Percentiles rank a stretch among this genome's conserved stretches.
phyloP scores from a whole-genome alignment of 495 filamentous ascomycete genomes.

The Trichoderma virens region DNA sequence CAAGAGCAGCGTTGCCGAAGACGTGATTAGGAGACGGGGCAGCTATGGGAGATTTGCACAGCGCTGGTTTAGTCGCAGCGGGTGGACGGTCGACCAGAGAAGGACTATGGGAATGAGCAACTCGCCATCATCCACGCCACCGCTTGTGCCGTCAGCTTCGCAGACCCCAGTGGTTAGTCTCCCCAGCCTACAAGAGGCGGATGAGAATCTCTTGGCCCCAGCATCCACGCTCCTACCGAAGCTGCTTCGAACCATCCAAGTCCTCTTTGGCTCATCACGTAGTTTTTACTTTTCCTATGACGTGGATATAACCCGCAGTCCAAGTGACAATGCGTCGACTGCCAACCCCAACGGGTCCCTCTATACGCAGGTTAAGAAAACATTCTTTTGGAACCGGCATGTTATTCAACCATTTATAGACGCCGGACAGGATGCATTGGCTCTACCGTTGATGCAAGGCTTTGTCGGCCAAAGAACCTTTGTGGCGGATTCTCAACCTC shows the following conservation, averaged over 20 bases:
- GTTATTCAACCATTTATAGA: conserved; percentile 68
- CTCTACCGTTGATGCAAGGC: conserved; percentile 84
- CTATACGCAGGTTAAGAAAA: conserved; percentile 63
- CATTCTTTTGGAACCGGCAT: conserved; percentile 86
- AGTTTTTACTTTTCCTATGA: conserved; percentile 96
- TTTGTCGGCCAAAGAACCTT: conserved; percentile 89
- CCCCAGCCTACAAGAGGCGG: background rate
- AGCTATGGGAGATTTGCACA: conserved; percentile 82
- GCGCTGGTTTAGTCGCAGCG: conserved; percentile 79
- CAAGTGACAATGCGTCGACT: conserved; percentile 37
- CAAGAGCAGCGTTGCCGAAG: conserved; percentile 60
- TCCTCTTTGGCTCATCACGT: conserved; percentile 66
- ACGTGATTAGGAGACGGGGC: conserved; percentile 71
- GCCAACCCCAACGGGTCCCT: conserved; percentile 46
- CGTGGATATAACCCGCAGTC: conserved; percentile 69
- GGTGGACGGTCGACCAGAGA: conserved; percentile 57
- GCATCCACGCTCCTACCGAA: conserved; percentile 62
- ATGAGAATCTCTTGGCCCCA: conserved; percentile 23
- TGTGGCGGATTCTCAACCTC: conserved; percentile 45
- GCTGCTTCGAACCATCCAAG: conserved; percentile 69
- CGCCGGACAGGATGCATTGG: conserved; percentile 53
- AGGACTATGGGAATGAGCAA: conserved; percentile 50
- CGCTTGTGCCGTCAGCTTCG: conserved; percentile 15
- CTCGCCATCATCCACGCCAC: background rate
- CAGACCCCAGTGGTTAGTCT: background rate